A percentile compares a stretch with the other conserved stretches of the same genome.
Conservation (phyloP, 169 alveolate genomes). For the Eimeria nieschulzi region DNA sequence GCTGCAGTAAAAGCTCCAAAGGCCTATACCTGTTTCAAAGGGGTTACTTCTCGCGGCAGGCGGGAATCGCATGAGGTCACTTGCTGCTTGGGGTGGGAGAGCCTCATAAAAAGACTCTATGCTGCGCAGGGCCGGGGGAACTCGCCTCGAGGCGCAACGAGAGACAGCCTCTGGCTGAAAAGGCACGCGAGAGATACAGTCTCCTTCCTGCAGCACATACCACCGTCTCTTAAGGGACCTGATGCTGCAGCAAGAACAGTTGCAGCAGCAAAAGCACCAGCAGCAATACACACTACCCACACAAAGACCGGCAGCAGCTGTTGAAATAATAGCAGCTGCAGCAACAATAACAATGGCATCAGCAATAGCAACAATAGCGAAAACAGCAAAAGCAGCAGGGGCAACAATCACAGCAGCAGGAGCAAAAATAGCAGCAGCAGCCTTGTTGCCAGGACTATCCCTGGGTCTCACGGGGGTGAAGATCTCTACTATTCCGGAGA, state of each 20-base stretch:
- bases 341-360: not conserved
- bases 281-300: not conserved
- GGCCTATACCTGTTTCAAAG: not conserved
- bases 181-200: conserved; percentile 28
- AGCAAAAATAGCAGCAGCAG: not conserved
- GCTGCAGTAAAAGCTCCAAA: not conserved
- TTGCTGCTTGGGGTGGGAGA: conserved; percentile 13
- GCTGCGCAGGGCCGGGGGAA: not conserved
- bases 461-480: not conserved
- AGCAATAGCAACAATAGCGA: too few species aligned
- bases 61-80: not conserved
- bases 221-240: not conserved
- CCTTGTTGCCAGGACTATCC: not conserved
- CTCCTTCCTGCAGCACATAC: conserved; percentile 33
- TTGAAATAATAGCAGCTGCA: not conserved
- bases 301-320: not conserved
- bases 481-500: conserved; percentile 18
- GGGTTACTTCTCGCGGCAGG: not conserved
- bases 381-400: not conserved
- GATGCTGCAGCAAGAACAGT: not conserved
- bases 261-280: not conserved
- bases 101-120: not conserved
- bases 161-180: conserved; percentile 16
- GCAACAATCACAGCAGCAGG: not conserved
- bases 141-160: not conserved